Conservation (phyloP, 2,329 filamentous ascomycete species). For the Chaetothyriales sp. region DNA sequence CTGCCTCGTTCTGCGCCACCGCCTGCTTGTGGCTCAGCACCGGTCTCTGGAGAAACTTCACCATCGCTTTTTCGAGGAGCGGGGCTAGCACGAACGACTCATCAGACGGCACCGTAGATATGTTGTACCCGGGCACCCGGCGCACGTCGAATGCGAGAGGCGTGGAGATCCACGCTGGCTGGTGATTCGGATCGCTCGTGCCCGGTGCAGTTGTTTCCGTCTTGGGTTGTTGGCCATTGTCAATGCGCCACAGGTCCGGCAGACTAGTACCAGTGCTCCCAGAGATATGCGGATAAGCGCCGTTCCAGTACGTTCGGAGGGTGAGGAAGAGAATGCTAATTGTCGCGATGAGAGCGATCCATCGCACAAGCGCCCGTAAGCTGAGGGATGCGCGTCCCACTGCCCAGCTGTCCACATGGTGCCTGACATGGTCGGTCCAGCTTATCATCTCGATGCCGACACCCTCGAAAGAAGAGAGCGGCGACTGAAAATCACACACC, state of each 20-base stretch:
- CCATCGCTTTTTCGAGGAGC: neutral
- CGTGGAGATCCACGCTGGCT: neutral
- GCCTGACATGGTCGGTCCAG: neutral
- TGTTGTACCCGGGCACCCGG: neutral
- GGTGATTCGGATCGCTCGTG: neutral
- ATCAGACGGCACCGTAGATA: neutral
- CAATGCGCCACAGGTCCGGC: neutral
- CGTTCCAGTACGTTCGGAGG: neutral
- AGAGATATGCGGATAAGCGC: neutral
- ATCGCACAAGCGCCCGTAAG: neutral
- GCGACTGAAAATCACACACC: neutral
- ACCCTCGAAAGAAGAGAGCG: neutral
- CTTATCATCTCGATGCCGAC: neutral
- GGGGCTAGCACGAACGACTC: neutral
- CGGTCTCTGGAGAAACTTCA: neutral
- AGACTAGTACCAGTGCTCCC: neutral
- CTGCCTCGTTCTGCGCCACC: neutral
- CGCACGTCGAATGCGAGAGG: neutral
- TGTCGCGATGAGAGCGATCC: neutral
- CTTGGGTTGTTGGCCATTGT: neutral
- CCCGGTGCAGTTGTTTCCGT: no score
- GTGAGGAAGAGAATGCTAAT: neutral
- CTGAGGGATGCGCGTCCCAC: neutral
- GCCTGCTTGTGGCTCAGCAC: neutral
- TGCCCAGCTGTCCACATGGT: neutral